These are phyloP conservation scores for Tetrahymena borealis DNA, from an alignment of 73 alveolate genomes.

Conservation along the genomic window DNA sequence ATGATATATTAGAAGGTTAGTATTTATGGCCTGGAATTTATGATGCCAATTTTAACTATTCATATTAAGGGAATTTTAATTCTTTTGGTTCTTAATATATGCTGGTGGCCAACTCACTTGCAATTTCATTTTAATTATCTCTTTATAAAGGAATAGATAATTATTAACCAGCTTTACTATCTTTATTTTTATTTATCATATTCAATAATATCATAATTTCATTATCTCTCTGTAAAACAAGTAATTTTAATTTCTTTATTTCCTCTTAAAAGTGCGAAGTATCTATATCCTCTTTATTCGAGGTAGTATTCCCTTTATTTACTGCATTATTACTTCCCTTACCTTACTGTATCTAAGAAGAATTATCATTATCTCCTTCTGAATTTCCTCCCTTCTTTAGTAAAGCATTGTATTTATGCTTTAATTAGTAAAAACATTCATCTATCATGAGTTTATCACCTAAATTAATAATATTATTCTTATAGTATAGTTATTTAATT, in stretches of 20 bases:
- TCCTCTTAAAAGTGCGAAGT: conserved; percentile 50
- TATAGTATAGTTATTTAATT: background rate
- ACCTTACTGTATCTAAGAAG: background rate
- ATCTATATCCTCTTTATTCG: conserved; percentile 8
- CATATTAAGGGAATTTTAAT: conserved; percentile 2
- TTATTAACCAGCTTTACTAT: conserved; percentile 11
- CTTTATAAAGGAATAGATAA: conserved; percentile 10
- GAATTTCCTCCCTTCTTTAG: conserved; percentile 51
- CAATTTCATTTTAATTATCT: conserved; percentile 7
- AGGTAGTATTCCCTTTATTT: conserved; percentile 5
- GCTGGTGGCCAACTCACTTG: background rate
- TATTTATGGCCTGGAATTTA: background rate
- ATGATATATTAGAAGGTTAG: background rate
- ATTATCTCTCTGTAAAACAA: conserved; percentile 71
- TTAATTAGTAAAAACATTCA: conserved; percentile 89
- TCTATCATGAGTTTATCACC: conserved; percentile 87
- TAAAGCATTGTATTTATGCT: conserved; percentile 62
- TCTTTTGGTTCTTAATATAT: background rate
- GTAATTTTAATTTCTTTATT: conserved; percentile 51
- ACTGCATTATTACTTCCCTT: background rate
- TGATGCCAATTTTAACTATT: background rate
- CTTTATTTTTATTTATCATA: conserved; percentile 59
- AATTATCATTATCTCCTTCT: background rate
- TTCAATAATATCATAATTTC: conserved; percentile 78
- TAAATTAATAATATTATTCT: background rate